Evolutionary conservation across 2,329 filamentous ascomycete genomes (phyloP), one percentile per base, ranked within the genome.

Genomic region (Myriosclerotinia curreyana): DNA sequence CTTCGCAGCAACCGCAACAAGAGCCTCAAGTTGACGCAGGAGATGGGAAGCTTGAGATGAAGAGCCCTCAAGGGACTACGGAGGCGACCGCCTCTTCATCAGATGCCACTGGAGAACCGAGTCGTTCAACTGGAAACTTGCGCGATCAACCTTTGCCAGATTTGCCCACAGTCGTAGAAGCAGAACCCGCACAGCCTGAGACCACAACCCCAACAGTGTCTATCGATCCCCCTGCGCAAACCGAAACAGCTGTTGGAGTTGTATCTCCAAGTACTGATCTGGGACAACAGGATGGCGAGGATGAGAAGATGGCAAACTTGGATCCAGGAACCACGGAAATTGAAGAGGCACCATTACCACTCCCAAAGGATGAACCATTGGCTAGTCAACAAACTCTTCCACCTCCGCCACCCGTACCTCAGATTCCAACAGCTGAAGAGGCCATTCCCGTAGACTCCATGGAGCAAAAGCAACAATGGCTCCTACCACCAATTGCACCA

Each of bases 401-500:
- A 40, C 38, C 64, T 17, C 55, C 72, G 31, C 71, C 71, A 31
- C 71, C 68, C 22, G 67, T 71, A 31, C 73, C 72, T 51, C 69
- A 72, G 25, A 66, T 69, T 49, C 70, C 69, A 52, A 68, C 67
- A 36, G 68, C 52, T 48, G 69, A 73, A 49, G 69, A 69, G 11
- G 52, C 60, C 17, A 40, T 65, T 12, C 56, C 67, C 28, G 66
- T 67, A 36, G 71, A 74, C 51, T 58, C 69, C 5, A 66, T 68
- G 20, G 74, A 75, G 44, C 70, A 72, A 63, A 74, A 74, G 52
- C 71, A 74, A 59, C 69, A 74, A 66, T 75, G 72, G 72, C 81
- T 99, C 44, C 79, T 99, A 62, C 92, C 92, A n/a, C 88, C 93
- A 0, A 84, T 94, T 69, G 82, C 87, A 49, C 88, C 91, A 34